Evolutionary conservation across 805 yeast genomes (phyloP).

Genomic region (Ogataea polymorpha): DNA sequence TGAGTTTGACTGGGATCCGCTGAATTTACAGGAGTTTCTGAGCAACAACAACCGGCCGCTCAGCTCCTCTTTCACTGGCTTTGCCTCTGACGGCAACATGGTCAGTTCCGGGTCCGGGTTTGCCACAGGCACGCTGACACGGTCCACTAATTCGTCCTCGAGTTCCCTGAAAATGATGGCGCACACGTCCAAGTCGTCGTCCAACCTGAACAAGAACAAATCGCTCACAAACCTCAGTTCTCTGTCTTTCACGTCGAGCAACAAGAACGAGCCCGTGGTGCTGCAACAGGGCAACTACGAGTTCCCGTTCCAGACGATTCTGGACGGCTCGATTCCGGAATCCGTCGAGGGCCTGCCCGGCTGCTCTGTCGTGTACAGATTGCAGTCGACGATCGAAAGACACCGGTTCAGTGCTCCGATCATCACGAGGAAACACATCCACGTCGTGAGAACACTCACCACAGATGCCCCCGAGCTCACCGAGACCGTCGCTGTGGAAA

Average conservation of each 20-base stretch:
- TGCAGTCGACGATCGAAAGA: slow-evolving; percentile 79
- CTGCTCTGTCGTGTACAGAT: slow-evolving; percentile 65
- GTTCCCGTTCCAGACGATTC: slow-evolving; percentile 78
- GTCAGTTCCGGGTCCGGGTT: slow-evolving; percentile 18
- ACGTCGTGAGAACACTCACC: slow-evolving; percentile 82
- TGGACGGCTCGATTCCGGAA: slow-evolving; percentile 85
- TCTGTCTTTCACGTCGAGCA: slow-evolving; percentile 16
- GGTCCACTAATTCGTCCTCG: slow-evolving; percentile 40
- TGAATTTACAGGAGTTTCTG: slow-evolving; percentile 46
- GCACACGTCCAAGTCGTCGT: slow-evolving; percentile 14
- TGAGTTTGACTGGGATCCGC: slow-evolving; percentile 76
- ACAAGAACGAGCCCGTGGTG: slow-evolving; percentile 34
- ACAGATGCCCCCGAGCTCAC: slow-evolving; percentile 84
- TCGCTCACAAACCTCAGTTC: slow-evolving; percentile 33
- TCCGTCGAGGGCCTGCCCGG: slow-evolving; percentile 88
- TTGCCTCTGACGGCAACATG: slow-evolving; percentile 9
- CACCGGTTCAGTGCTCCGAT: slow-evolving; percentile 71
- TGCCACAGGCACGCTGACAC: slow-evolving; percentile 32
- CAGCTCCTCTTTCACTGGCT: slow-evolving; percentile 17
- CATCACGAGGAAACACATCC: slow-evolving; percentile 63
- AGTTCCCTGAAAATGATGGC: slow-evolving; percentile 41
- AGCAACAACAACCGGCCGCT: slow-evolving; percentile 16
- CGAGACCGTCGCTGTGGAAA: slow-evolving; percentile 91
- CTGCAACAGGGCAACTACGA: slow-evolving; percentile 79
- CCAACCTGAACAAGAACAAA: slow-evolving; percentile 24